Conservation (phyloP, 768 basidiomycete genomes). For the Lentinula boryana region DNA sequence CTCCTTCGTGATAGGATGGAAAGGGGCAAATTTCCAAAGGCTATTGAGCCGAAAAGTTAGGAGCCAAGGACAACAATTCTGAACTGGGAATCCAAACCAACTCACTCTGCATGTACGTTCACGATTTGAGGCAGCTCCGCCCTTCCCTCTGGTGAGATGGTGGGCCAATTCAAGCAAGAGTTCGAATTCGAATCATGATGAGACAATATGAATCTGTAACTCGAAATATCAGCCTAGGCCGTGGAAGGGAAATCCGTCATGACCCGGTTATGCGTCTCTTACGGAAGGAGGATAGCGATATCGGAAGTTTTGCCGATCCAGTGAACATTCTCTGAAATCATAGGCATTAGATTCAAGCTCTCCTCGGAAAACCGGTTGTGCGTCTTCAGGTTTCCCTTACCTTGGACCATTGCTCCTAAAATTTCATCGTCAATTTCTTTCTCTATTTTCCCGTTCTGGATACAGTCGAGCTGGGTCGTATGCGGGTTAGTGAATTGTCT, state of each 20-base stretch:
- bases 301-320: conserved; percentile 22
- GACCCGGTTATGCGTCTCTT: conserved; percentile 7
- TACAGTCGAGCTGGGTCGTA: not conserved
- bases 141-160: conserved; percentile 16
- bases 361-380: not conserved
- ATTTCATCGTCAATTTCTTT: conserved; percentile 12
- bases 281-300: conserved; percentile 19
- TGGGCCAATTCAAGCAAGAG: conserved; percentile 19
- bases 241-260: not conserved
- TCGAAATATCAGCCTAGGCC: not conserved
- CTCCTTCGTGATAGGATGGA: conserved; percentile 18
- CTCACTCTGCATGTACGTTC: conserved; percentile 14
- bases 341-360: not conserved
- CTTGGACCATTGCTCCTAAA: conserved; percentile 14
- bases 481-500: not conserved
- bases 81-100: not conserved
- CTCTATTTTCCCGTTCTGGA: not conserved
- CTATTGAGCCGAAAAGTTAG: conserved; percentile 6
- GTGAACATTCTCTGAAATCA: conserved; percentile 13
- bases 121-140: conserved; percentile 18
- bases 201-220: conserved; percentile 16
- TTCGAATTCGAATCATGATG: conserved; percentile 18
- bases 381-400: not conserved
- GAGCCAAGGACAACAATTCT: not conserved
- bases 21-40: conserved; percentile 20